A percentile compares a stretch with the other conserved stretches of the same genome.
phyloP scores from a whole-genome alignment of 306 rosid species.

The Carpinus fangiana region DNA sequence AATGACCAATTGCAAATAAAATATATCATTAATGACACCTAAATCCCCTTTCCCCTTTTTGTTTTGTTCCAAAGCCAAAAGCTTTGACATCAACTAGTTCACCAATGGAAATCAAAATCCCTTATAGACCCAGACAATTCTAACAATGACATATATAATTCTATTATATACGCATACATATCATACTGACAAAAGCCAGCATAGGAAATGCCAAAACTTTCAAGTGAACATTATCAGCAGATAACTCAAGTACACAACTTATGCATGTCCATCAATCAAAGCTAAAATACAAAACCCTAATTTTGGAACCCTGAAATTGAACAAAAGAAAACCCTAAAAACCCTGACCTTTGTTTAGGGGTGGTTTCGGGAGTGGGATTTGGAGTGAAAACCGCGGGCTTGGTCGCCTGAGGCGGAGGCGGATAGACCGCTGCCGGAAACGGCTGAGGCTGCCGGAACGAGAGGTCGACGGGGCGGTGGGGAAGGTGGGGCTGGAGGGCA shows the following conservation, averaged over 20 bases:
- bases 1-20: background rate
- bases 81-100: background rate
- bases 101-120: background rate
- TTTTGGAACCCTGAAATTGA: background rate
- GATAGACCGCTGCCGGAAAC: slow-evolving; percentile 7
- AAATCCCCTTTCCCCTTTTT: background rate
- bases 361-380: slow-evolving; percentile 32
- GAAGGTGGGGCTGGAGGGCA: slow-evolving; percentile 45
- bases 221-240: background rate
- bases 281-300: background rate
- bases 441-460: slow-evolving; percentile 39
- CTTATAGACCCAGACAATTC: background rate
- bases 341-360: slow-evolving; percentile 52
- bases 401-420: slow-evolving; percentile 1
- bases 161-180: background rate
- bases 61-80: background rate
- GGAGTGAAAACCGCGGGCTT: slow-evolving; percentile 29
- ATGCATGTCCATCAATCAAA: background rate
- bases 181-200: background rate
- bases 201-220: background rate
- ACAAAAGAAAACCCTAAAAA: slow-evolving; percentile 2
- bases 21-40: background rate
- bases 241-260: background rate
- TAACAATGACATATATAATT: background rate
- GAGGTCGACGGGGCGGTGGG: slow-evolving; percentile 33